Base-by-base conservation (phyloP, 148 eudicot species). In the Camellia granthamiana region DNA sequence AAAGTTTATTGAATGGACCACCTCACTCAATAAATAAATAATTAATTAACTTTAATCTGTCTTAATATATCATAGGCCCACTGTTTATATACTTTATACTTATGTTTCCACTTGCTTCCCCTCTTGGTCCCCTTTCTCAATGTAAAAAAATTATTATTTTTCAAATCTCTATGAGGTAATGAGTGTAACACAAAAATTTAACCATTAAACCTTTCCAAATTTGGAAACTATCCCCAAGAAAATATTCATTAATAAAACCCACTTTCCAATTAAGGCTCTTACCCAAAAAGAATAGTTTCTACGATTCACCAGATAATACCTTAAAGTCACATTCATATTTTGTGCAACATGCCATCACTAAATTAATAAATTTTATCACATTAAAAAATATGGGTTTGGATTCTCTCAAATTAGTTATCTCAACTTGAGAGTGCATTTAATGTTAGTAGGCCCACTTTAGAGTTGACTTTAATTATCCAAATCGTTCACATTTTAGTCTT, bases 141-240 rank as follows among this genome's bases (percentile, higher is more conserved):
- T 12, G 49, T 43, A 69, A 43, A 69, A 43, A 15, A 30, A 61
- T n/a, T 11, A 15, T 58, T 61, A 54, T 4, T 42, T 58, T 16
- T 38, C 52, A 41, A 41, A 76, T 76, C 64, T 59, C 62, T 7
- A 43, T 43, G 14, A 41, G 44, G 54, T 56, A 16, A 76, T 76
- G 52, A 58, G 23, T 76, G 49, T 5, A 77, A 43, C 15, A 42
- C 4, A 62, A 58, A 61, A 30, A 38, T n/a, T 49, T 30, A 67
- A 42, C 51, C 72, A 71, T 52, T 71, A 46, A 49, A 2, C 58
- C 38, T 71, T 71, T 8, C 74, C 74, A 16, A 71, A 71, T 47
- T 71, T 8, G 58, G 74, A 71, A 71, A 71, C 5, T 19, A 47
- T n/a, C 18, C 18, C 4, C 2, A 71, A 71, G 38, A 3, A 9